phyloP scores from a whole-genome alignment of 768 basidiomycete genomes.

The Amyloporia xantha region DNA sequence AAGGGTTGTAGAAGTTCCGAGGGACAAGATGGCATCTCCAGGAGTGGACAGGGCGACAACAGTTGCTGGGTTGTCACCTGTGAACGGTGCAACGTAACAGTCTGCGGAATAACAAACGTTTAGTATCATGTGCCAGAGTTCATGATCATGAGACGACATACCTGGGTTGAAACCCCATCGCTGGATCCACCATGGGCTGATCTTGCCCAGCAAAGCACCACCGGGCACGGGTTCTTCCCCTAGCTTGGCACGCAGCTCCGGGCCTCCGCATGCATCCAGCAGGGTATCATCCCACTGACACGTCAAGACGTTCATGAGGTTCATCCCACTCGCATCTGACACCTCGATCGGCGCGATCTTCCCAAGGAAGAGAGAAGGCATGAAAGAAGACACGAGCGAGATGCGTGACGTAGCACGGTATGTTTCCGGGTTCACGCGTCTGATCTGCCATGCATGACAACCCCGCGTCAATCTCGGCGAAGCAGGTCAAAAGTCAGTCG shows the following conservation, averaged over 20 bases:
- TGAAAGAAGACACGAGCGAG: constrained; percentile 77
- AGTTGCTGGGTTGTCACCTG: constrained; percentile 87
- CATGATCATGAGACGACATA: constrained; percentile 17
- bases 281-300: constrained; percentile 69
- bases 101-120: no score
- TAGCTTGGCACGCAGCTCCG: constrained; percentile 59
- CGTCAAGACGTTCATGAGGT: constrained; percentile 71
- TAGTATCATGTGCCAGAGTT: no score
- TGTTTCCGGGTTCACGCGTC: constrained; percentile 41
- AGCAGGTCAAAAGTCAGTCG: background rate
- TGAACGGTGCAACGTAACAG: constrained; percentile 78
- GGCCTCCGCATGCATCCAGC: constrained; percentile 61
- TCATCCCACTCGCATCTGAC: constrained; percentile 90
- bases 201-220: constrained; percentile 57
- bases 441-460: constrained; percentile 37
- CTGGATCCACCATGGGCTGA: constrained; percentile 64
- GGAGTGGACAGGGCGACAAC: constrained; percentile 67
- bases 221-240: constrained; percentile 74
- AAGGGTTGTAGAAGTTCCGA: constrained; percentile 86
- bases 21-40: constrained; percentile 77
- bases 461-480: constrained; percentile 8
- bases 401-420: constrained; percentile 61
- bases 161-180: constrained; percentile 71
- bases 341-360: constrained; percentile 74
- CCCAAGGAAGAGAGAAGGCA: constrained; percentile 78